These are phyloP conservation scores for Leccinum subgranulosum DNA, from an alignment of 768 basidiomycete species.

Conservation along the genomic window DNA sequence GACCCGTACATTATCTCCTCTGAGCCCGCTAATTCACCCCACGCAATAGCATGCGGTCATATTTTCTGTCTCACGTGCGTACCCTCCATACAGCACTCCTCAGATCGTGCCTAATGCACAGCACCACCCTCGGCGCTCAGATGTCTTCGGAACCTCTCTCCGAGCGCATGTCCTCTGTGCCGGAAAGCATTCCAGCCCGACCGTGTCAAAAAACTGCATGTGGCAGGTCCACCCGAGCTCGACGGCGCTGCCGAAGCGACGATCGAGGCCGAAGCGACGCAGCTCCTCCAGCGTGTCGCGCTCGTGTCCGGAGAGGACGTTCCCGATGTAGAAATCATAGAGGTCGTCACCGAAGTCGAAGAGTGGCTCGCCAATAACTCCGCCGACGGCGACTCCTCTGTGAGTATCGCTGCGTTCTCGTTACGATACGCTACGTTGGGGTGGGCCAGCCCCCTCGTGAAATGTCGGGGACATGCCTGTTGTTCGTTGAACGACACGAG, in stretches of 20 bases:
- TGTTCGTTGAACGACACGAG: neutral
- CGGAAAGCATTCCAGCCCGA: slow-evolving; percentile 57
- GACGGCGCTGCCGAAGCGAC: slow-evolving; percentile 36
- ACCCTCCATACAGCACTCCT: slow-evolving; percentile 8
- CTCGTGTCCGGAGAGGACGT: slow-evolving; percentile 33
- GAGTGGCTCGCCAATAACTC: slow-evolving; percentile 46
- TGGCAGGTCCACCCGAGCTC: slow-evolving; percentile 44
- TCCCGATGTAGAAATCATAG: slow-evolving; percentile 33
- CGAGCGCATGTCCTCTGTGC: slow-evolving; percentile 63
- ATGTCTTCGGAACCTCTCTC: slow-evolving; percentile 50
- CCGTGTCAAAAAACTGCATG: slow-evolving; percentile 64
- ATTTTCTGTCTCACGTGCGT: slow-evolving; percentile 69
- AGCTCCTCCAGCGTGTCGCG: slow-evolving; percentile 35
- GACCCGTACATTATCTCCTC: slow-evolving; percentile 55
- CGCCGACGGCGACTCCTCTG: slow-evolving; percentile 36
- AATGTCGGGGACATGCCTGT: neutral
- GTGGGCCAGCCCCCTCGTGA: neutral
- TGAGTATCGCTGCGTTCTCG: slow-evolving; percentile 19
- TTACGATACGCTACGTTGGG: neutral
- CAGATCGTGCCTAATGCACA: slow-evolving; percentile 11
- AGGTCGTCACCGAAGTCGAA: slow-evolving; percentile 46
- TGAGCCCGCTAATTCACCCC: slow-evolving; percentile 49
- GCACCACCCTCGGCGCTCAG: slow-evolving; percentile 30
- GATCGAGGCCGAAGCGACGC: slow-evolving; percentile 40
- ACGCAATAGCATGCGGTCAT: slow-evolving; percentile 76